These are phyloP conservation scores for Geranium brycei DNA, from an alignment of 345 rosid genomes.

Conservation along the genomic window DNA sequence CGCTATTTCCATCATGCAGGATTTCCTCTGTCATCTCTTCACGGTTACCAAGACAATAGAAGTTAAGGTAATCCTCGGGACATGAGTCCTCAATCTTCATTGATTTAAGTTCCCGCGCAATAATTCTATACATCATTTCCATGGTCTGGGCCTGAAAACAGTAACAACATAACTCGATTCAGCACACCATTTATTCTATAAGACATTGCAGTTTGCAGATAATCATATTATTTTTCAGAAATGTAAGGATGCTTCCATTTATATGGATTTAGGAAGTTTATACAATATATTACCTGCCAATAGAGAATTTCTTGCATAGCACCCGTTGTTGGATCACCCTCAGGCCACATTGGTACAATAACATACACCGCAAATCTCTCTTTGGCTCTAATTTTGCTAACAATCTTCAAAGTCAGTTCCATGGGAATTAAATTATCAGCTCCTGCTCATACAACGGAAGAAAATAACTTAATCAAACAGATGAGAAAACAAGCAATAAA, in stretches of 20 bases:
- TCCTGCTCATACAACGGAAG: slow-evolving; percentile 32
- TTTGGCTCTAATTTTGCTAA: slow-evolving; percentile 67
- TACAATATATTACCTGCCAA: slow-evolving; percentile 58
- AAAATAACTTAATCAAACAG: not conserved
- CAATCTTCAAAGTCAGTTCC: slow-evolving; percentile 95
- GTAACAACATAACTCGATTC: too few species aligned
- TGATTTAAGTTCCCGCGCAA: slow-evolving; percentile 63
- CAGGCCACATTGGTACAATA: slow-evolving; percentile 94
- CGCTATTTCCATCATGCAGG: slow-evolving; percentile 28
- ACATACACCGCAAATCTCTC: slow-evolving; percentile 91
- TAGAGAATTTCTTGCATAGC: slow-evolving; percentile 85
- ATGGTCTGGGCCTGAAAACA: slow-evolving; percentile 71
- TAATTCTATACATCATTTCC: slow-evolving; percentile 94
- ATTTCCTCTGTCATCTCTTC: slow-evolving; percentile 32
- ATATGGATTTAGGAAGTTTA: too few species aligned
- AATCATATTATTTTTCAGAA: too few species aligned
- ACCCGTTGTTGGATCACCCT: slow-evolving; percentile 79
- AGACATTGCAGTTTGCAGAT: too few species aligned
- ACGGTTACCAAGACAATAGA: slow-evolving; percentile 91
- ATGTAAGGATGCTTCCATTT: too few species aligned
- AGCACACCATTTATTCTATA: too few species aligned
- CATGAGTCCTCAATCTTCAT: slow-evolving; percentile 60
- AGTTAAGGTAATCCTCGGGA: slow-evolving; percentile 82
- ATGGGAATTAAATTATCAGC: slow-evolving; percentile 92
- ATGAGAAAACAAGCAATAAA: too few species aligned